Percentiles rank a stretch among this genome's conserved stretches.
Conservation (phyloP, 1,284 basidiomycete genomes). For the Ceratorhiza oryzae-sativae region DNA sequence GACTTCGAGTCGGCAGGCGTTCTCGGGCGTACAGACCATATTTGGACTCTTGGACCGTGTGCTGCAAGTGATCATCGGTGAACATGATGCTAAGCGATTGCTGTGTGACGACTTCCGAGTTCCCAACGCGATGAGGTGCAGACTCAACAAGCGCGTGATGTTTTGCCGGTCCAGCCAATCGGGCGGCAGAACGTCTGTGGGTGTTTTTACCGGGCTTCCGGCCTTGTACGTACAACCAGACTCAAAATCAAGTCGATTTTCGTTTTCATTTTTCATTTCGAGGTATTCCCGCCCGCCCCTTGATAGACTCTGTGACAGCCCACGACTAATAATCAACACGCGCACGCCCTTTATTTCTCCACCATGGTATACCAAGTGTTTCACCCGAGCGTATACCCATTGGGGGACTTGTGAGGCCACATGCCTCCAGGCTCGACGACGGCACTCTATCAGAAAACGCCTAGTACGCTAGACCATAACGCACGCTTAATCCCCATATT, state of each 20-base stretch:
- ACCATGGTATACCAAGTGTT: not conserved
- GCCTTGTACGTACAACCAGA: conserved; percentile 16
- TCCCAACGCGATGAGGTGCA: conserved; percentile 7
- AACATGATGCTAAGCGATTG: conserved; percentile 16
- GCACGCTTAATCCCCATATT: conserved; percentile 22
- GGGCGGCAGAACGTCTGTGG: not conserved
- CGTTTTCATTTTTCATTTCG: conserved; percentile 24
- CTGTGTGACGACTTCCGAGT: conserved; percentile 28
- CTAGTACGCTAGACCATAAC: conserved; percentile 5
- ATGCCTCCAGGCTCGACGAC: conserved; percentile 1
- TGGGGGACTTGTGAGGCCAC: not conserved
- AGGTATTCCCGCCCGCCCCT: conserved; percentile 5
- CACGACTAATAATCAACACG: conserved; percentile 40
- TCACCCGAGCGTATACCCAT: not conserved
- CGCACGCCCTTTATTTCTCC: conserved; percentile 11
- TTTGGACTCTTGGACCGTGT: not conserved
- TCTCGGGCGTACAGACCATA: not conserved
- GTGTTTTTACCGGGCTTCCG: not conserved
- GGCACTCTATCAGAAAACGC: conserved; percentile 9
- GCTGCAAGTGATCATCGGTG: conserved; percentile 3
- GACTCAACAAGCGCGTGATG: not conserved
- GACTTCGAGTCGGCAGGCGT: conserved; percentile 1
- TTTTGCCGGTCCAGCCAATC: conserved; percentile 24
- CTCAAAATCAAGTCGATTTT: not conserved
- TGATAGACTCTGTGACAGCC: conserved; percentile 6